Evolutionary conservation across 2,329 filamentous ascomycete species (phyloP), one percentile per base, ranked within the genome.

Genomic region (Aspergillus fumigatiaffinis): DNA sequence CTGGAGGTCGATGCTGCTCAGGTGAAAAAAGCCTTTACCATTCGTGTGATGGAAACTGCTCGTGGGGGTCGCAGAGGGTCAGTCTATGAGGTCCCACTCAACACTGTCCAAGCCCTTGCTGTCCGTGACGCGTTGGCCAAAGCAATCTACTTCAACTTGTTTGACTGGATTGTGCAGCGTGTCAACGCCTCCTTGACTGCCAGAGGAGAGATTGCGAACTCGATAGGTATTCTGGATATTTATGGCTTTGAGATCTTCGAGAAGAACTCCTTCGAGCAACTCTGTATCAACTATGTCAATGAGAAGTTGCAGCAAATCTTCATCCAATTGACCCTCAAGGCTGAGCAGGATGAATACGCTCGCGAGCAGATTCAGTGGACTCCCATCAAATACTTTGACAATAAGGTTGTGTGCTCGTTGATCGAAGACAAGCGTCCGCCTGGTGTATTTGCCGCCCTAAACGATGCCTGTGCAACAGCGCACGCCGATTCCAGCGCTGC

Each of bases 161-260:
- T 99, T 68, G 93, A 99, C 76, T 99, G 94, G 94, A 97, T 99
- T 63, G 92, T 97, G 21, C 85, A 89, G 67, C 88, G 94, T 64
- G 87, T 97, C 65, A 97, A 97, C 76, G 84, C 87, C 63, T 96
- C 93, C 4, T 78, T 97, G 59, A 87, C 90, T 73, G 90, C 93
- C 21, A 85, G 87, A 61, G 89, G 90, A 51, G 78, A 85, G 0
- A 84, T 92, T 3, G 79, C 85, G 46, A 94, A 97, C 73, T 90
- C 90, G 2, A 94, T 99, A 65, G 94, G 94, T 71, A 97, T 99
- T 71, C 82, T 99, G 64, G 94, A 99, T 82, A 99, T 99, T 65
- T 99, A 99, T 73, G 94, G 94, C 2, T 99, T 99, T 70, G 94
- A 99, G 73, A 99, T 99, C 65, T 99, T 99, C 66, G 94, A 99